phyloP scores from a whole-genome alignment of 495 filamentous ascomycete genomes.

The Annulohypoxylon moriforme region DNA sequence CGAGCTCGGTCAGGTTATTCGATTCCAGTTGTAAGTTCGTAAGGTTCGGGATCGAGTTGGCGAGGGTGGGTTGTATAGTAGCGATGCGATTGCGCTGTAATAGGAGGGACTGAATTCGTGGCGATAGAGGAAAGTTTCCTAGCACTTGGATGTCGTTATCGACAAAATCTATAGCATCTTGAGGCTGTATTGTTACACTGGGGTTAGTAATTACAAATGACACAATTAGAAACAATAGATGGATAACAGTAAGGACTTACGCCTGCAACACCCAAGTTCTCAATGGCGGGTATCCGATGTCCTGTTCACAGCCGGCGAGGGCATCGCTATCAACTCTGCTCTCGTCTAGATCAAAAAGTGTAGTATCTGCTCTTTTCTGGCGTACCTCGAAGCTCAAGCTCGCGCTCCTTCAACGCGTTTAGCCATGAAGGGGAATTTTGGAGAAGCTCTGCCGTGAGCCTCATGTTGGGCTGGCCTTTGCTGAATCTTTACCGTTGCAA shows the following conservation, averaged over 20 bases:
- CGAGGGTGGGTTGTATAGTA: constrained; percentile 78
- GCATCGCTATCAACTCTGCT: constrained; percentile 87
- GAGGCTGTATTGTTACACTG: constrained; percentile 57
- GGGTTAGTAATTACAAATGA: not conserved
- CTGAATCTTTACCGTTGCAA: constrained; percentile 35
- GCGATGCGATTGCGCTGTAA: constrained; percentile 89
- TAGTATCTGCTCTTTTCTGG: constrained; percentile 99
- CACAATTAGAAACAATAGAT: constrained; percentile 13
- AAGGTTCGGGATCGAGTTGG: constrained; percentile 80
- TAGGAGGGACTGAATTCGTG: constrained; percentile 85
- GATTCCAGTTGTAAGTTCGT: constrained; percentile 79
- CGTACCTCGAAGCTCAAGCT: constrained; percentile 99
- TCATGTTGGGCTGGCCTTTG: constrained; percentile 67
- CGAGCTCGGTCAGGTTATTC: constrained; percentile 81
- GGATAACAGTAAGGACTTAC: constrained; percentile 61
- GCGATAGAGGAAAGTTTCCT: constrained; percentile 93
- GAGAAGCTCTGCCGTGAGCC: constrained; percentile 94
- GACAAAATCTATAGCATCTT: constrained; percentile 97
- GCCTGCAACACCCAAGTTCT: constrained; percentile 96
- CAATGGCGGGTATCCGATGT: constrained; percentile 96
- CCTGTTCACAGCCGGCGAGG: constrained; percentile 72
- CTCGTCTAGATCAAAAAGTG: constrained; percentile 71
- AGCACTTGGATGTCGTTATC: constrained; percentile 95
- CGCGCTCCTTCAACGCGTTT: constrained; percentile 96
- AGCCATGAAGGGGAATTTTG: constrained; percentile 93